phyloP scores from a whole-genome alignment of 208 protist species.

The Leishmania tarentolae region DNA sequence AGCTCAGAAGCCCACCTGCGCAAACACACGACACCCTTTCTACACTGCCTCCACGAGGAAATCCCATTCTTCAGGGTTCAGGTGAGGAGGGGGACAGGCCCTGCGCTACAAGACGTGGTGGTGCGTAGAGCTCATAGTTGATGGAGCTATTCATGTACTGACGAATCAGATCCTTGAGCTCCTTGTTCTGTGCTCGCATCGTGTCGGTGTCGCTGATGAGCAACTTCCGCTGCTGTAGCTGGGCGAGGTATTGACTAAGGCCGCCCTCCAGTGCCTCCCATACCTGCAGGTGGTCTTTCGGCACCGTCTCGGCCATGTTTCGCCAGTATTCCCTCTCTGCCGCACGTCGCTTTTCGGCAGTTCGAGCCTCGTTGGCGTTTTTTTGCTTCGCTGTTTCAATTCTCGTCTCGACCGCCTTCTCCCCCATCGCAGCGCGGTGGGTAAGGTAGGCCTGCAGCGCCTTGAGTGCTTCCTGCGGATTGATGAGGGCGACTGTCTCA shows the following conservation, averaged over 20 bases:
- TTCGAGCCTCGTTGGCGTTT: constrained; percentile 23
- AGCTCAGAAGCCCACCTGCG: background rate
- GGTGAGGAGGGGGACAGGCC: constrained; percentile 1
- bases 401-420: constrained; percentile 11
- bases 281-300: constrained; percentile 76
- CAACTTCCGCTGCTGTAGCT: constrained; percentile 87
- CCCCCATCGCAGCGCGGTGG: constrained; percentile 47
- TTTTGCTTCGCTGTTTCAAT: constrained; percentile 17
- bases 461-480: constrained; percentile 83
- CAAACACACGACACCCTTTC: background rate
- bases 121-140: constrained; percentile 92
- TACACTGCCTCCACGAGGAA: background rate
- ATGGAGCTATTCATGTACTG: constrained; percentile 92
- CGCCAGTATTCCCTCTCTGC: constrained; percentile 89
- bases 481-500: constrained; percentile 70
- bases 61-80: background rate
- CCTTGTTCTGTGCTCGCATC: constrained; percentile 92
- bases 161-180: constrained; percentile 90
- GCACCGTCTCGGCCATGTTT: constrained; percentile 77
- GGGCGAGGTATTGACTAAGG: constrained; percentile 87
- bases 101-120: constrained; percentile 64
- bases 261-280: constrained; percentile 91
- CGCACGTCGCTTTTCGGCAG: constrained; percentile 39
- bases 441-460: constrained; percentile 85
- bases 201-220: constrained; percentile 88